A percentile compares a stretch with the other conserved stretches of the same genome.
Conservation (phyloP, 495 filamentous ascomycete species). For the Lophiostoma macrostomum region DNA sequence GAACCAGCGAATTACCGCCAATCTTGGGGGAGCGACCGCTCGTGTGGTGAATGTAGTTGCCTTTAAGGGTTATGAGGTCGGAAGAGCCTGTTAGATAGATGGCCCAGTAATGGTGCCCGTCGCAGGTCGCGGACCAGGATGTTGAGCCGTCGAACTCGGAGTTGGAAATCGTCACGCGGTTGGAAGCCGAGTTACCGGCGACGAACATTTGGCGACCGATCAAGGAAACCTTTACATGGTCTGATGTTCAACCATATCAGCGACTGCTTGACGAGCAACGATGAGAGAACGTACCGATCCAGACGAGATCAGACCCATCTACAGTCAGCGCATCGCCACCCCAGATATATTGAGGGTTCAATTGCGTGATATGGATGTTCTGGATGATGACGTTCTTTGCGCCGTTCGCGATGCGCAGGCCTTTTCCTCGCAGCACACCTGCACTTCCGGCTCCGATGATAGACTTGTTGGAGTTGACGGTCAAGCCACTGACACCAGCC, state of each 20-base stretch:
- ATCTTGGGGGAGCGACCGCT: slow-evolving; percentile 54
- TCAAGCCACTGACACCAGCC: slow-evolving; percentile 47
- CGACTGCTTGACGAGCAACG: too few species aligned
- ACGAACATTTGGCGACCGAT: slow-evolving; percentile 48
- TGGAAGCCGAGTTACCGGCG: slow-evolving; percentile 38
- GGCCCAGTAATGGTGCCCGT: slow-evolving; percentile 56
- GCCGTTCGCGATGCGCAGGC: slow-evolving; percentile 46
- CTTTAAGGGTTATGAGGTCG: slow-evolving; percentile 46
- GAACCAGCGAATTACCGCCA: slow-evolving; percentile 47
- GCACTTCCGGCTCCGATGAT: slow-evolving; percentile 42
- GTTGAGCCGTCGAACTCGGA: slow-evolving; percentile 49
- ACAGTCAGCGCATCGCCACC: slow-evolving; percentile 51
- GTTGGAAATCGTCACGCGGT: slow-evolving; percentile 46
- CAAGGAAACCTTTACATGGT: slow-evolving; percentile 40
- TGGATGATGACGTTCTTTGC: slow-evolving; percentile 50
- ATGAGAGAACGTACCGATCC: slow-evolving; percentile 49
- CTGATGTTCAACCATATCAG: too few species aligned
- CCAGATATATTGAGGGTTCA: slow-evolving; percentile 52
- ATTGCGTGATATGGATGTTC: slow-evolving; percentile 49
- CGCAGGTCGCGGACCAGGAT: slow-evolving; percentile 51
- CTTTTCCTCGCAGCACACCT: slow-evolving; percentile 48
- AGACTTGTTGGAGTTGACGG: slow-evolving; percentile 48
- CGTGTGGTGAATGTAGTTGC: slow-evolving; percentile 54
- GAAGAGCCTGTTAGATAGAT: slow-evolving; percentile 47
- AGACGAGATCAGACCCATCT: slow-evolving; percentile 45